Evolutionary conservation across 257 asterid species (phyloP), one percentile per base, ranked within the genome.

Genomic region (Linaria vulgaris): DNA sequence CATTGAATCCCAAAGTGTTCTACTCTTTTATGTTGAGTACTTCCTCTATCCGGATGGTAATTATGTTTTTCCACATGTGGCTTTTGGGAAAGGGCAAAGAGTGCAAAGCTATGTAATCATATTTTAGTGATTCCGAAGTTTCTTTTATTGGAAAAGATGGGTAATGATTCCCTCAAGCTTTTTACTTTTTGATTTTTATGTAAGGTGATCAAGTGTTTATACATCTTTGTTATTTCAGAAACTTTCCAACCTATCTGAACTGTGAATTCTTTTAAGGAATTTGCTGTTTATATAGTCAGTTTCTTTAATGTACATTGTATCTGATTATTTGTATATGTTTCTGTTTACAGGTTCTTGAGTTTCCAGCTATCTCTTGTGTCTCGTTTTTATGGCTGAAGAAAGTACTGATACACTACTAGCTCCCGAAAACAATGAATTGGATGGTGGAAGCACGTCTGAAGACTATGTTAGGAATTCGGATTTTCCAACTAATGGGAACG

Each of bases 331-430:
- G 12, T 61, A 8, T 8, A 30, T 22, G 20, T 61, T n/a, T 38
- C 54, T 23, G 31, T 37, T 23, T 73, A 57, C 73, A 78, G 86
- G 82, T 39, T 34, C 51, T 41, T 22, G 52, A 63, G 30, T 59
- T 54, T 34, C 66, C 48, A 61, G 51, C 22, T 68, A 63, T 61
- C 48, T 63, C 56, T 51, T 27, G 24, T 11, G 43, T 46, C 65
- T 68, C 59, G 56, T 20, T 46, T 60, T 57, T 65, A 80, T 83
- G 89, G 94, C 82, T 25, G 85, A 77, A 74, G 80, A 64, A 76
- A 68, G 41, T 75, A 57, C 30, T 20, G 63, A 63, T 73, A 69
- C 70, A 41, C 37, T 50, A 16, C 11, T 61, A 59, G 30, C 20
- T 58, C 72, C 71, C 8, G 75, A 70, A 73, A 70, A 67, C 51